These are phyloP conservation scores for Novymonas esmeraldas DNA, from an alignment of 208 protist species.

Conservation along the genomic window DNA sequence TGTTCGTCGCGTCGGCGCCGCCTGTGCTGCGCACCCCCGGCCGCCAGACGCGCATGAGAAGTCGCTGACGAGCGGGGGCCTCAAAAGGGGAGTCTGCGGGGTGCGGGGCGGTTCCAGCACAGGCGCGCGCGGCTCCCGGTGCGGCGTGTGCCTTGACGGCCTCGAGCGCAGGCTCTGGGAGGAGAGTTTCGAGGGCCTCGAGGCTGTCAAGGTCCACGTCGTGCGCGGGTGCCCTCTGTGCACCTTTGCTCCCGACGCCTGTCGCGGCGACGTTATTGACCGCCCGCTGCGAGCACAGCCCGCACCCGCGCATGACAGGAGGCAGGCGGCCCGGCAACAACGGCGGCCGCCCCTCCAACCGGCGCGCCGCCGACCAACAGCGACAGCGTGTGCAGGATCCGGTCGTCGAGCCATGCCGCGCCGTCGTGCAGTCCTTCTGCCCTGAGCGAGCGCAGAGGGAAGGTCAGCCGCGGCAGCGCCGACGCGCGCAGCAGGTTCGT, in stretches of 20 bases:
- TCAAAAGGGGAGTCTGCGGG: constrained; percentile 18
- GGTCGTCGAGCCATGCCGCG: constrained; percentile 29
- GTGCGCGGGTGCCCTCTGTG: constrained; percentile 16
- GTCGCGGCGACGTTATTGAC: constrained; percentile 25
- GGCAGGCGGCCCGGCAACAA: constrained; percentile 29
- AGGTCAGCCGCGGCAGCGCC: constrained; percentile 25
- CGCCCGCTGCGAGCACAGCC: constrained; percentile 17
- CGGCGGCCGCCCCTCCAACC: not conserved
- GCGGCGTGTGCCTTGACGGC: constrained; percentile 28
- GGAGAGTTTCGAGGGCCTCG: constrained; percentile 16
- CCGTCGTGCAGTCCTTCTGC: constrained; percentile 10
- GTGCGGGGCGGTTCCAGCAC: constrained; percentile 29
- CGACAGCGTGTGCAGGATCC: constrained; percentile 12
- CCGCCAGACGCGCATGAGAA: constrained; percentile 22
- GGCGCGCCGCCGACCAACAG: constrained; percentile 5
- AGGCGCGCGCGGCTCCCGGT: constrained; percentile 23
- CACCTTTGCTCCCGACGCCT: constrained; percentile 26
- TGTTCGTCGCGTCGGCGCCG: constrained; percentile 9
- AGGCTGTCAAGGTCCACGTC: constrained; percentile 11
- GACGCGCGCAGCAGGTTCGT: constrained; percentile 31
- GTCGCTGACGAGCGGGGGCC: constrained; percentile 19
- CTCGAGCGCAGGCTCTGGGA: constrained; percentile 28
- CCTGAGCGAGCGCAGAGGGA: constrained; percentile 30
- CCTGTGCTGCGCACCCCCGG: constrained; percentile 15
- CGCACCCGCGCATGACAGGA: constrained; percentile 27